Percentiles rank a stretch among this genome's conserved stretches.
phyloP scores from a whole-genome alignment of 495 filamentous ascomycete genomes.

The Lichina pygmaea region DNA sequence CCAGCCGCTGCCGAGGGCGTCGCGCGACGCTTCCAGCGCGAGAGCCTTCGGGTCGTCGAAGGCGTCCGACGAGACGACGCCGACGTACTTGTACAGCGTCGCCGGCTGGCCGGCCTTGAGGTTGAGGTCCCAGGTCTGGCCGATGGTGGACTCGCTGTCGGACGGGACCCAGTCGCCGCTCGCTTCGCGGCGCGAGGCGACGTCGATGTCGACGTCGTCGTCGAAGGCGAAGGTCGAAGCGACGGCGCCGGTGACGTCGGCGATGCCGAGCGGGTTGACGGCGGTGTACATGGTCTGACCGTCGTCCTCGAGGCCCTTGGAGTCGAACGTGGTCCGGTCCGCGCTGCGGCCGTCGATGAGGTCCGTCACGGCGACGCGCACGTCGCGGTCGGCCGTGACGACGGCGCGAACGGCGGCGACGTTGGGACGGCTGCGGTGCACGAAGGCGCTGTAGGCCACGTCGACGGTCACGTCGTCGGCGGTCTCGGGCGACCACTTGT shows the following conservation, averaged over 20 bases:
- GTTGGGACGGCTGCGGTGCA: constrained; percentile 27
- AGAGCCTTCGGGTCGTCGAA: constrained; percentile 23
- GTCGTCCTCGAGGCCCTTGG: constrained; percentile 19
- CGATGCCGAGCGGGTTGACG: constrained; percentile 25
- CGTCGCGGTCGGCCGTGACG: constrained; percentile 19
- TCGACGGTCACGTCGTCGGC: constrained; percentile 19
- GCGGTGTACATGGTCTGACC: constrained; percentile 25
- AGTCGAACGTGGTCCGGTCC: constrained; percentile 26
- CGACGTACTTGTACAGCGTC: constrained; percentile 30
- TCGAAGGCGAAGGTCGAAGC: constrained; percentile 16
- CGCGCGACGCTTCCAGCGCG: constrained; percentile 19
- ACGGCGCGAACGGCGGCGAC: constrained; percentile 32
- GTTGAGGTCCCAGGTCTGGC: constrained; percentile 22
- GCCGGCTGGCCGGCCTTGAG: constrained; percentile 21
- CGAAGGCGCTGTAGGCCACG: constrained; percentile 30
- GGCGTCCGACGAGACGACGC: constrained; percentile 32
- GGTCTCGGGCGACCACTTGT: constrained; percentile 34
- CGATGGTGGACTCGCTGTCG: constrained; percentile 30
- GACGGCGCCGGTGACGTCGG: constrained; percentile 24
- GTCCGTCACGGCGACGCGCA: constrained; percentile 25
- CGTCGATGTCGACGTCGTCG: constrained; percentile 15
- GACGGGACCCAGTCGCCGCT: constrained; percentile 20
- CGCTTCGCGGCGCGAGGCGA: constrained; percentile 17
- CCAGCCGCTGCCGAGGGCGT: constrained; percentile 20
- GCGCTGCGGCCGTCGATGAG: constrained; percentile 30